Base-by-base conservation (phyloP, 108 stramenopile species). In the Parmales sp. region DNA sequence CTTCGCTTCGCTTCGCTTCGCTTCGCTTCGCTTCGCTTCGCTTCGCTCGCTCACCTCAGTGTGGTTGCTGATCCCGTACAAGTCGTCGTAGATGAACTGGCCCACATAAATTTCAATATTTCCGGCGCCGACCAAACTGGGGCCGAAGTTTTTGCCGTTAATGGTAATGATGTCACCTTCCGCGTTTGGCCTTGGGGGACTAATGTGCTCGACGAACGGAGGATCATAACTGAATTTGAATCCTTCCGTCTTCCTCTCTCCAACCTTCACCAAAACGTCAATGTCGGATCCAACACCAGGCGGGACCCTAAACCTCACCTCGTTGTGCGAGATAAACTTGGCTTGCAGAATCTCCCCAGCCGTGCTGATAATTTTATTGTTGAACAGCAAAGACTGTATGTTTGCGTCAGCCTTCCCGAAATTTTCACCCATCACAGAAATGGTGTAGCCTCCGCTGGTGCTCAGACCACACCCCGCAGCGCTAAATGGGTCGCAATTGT, bases 261-360 rank as follows among this genome's bases (percentile, higher is more conserved):
- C 64, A 38, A 39, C 23, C 38, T 3, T 9, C n/a, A 65, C n/a
- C 4, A 22, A 20, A 2, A 65, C 13, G 4, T 37, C 23, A 23
- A 65, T 23, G 26, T 65, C 41, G 20, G 39, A 39, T 20, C 64
- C 64, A 39, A 65, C 64, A 23, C 64, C 64, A 13, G 64, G 64
- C 5, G 64, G 64, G 0, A 65, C 29, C n/a, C 64, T 38, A 5
- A 65, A 37, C 20, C 38, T 20, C 20, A 65, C 25, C 38, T 39
- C 64, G 13, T 11, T 65, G 37, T 65, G 64, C 13, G 31, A 34
- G 2, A 60, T 34, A 20, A 34, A 60, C 2, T 11, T 16, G 0
- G 36, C 54, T 34, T 60, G 31, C 29, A 13, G 54, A 28, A 13
- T 16, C 4, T 13, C 3, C 13, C 31, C 54, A 19, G 29, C 13